Conservation (phyloP, 805 yeast genomes). For the Metschnikowia baotianmanensis region DNA sequence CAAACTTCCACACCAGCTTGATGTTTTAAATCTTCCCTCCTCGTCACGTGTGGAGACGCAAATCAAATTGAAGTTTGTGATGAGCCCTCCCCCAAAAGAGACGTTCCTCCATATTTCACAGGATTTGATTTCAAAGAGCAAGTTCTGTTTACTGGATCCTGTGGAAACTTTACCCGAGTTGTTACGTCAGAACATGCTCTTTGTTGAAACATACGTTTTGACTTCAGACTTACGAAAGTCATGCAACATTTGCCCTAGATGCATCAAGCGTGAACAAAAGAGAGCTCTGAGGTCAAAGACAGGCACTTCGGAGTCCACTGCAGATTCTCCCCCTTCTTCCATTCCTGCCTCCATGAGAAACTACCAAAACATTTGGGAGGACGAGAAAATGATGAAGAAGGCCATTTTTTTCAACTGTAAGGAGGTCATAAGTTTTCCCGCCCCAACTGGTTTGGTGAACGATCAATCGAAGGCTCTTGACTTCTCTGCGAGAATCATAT, state of each 20-base stretch:
- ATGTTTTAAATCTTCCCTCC: constrained; percentile 64
- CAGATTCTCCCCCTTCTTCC: constrained; percentile 14
- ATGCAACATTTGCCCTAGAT: constrained; percentile 81
- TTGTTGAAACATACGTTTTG: constrained; percentile 78
- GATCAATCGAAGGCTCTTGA: constrained; percentile 41
- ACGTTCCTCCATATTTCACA: constrained; percentile 75
- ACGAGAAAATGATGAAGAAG: constrained; percentile 67
- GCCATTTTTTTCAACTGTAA: constrained; percentile 90
- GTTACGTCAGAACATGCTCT: constrained; percentile 53
- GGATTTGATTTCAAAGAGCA: constrained; percentile 84
- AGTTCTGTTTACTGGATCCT: constrained; percentile 61
- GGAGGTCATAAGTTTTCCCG: constrained; percentile 74
- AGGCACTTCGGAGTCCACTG: constrained; percentile 10
- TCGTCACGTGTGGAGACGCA: constrained; percentile 95
- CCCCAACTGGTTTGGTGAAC: constrained; percentile 46
- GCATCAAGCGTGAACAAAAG: constrained; percentile 90
- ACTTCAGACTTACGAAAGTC: constrained; percentile 47
- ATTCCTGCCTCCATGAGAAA: constrained; percentile 36
- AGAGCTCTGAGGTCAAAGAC: constrained; percentile 90
- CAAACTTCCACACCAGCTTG: constrained; percentile 47
- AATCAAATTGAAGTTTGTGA: constrained; percentile 66
- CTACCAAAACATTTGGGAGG: constrained; percentile 71
- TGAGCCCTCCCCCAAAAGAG: constrained; percentile 78
- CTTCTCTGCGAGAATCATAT: constrained; percentile 73
- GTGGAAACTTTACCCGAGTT: constrained; percentile 42